Percentiles rank a stretch among this genome's conserved stretches.
phyloP scores from a whole-genome alignment of 352 stramenopile species.

The Phytopythium kandeliae region DNA sequence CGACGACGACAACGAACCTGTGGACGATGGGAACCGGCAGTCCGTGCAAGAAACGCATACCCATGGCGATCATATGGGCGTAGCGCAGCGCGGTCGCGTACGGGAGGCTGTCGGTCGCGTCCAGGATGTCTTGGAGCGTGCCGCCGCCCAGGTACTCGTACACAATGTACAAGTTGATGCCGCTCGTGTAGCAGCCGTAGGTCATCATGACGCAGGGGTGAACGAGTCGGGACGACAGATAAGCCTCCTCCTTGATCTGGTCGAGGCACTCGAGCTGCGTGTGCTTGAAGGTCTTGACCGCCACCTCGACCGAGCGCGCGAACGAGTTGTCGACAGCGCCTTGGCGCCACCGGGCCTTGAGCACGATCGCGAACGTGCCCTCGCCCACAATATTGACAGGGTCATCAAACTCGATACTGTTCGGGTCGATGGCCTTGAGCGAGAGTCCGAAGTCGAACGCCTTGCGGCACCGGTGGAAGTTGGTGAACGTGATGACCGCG shows the following conservation, averaged over 20 bases:
- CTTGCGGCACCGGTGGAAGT: conserved; percentile 64
- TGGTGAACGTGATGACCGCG: conserved; percentile 63
- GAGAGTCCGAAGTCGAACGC: conserved; percentile 76
- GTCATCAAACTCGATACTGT: conserved; percentile 75
- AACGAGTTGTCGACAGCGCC: conserved; percentile 34
- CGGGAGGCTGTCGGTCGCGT: conserved; percentile 33
- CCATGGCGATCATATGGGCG: conserved; percentile 74
- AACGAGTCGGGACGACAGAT: conserved; percentile 69
- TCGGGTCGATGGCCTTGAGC: conserved; percentile 71
- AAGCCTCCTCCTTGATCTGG: conserved; percentile 78
- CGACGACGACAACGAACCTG: conserved; percentile 18
- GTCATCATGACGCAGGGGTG: conserved; percentile 83
- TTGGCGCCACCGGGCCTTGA: conserved; percentile 70
- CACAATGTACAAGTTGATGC: conserved; percentile 78
- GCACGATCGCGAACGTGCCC: conserved; percentile 71
- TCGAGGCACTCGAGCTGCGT: conserved; percentile 70
- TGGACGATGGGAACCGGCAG: conserved; percentile 75
- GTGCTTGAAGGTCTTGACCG: conserved; percentile 81
- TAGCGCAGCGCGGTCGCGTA: conserved; percentile 70
- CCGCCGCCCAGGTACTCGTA: conserved; percentile 75
- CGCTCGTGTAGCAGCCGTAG: conserved; percentile 76
- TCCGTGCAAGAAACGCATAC: conserved; percentile 75
- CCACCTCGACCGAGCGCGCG: conserved; percentile 53
- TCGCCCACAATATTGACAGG: conserved; percentile 74
- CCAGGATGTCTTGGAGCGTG: conserved; percentile 76